These are phyloP conservation scores for Sporobolomyces phaffii DNA, from an alignment of 768 basidiomycete species.

Conservation along the genomic window DNA sequence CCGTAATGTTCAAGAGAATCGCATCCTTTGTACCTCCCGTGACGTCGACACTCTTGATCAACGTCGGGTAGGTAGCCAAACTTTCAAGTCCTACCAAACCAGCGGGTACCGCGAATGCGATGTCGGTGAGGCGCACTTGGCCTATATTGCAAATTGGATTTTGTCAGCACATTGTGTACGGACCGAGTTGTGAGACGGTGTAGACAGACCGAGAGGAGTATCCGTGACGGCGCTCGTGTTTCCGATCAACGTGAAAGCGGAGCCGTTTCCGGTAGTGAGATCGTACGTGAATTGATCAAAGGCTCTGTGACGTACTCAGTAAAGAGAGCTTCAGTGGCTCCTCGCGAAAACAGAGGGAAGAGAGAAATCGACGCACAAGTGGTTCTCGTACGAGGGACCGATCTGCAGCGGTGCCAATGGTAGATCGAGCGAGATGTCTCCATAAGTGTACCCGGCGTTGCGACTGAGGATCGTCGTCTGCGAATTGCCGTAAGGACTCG, in stretches of 20 bases:
- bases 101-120: conserved; percentile 65
- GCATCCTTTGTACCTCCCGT: conserved; percentile 59
- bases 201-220: conserved; percentile 40
- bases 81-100: conserved; percentile 59
- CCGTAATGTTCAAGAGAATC: conserved; percentile 58
- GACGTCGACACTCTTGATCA: conserved; percentile 61
- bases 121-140: conserved; percentile 62
- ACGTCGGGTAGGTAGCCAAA: conserved; percentile 54
- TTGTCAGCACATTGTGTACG: background rate
- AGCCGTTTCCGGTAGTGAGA: conserved; percentile 31
- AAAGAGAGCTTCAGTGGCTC: too few species aligned
- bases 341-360: background rate
- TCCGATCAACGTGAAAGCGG: conserved; percentile 16
- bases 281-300: conserved; percentile 32
- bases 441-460: conserved; percentile 56
- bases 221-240: conserved; percentile 25
- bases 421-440: conserved; percentile 57
- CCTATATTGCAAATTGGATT: conserved; percentile 45
- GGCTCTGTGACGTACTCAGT: too few species aligned
- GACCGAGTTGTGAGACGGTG: too few species aligned
- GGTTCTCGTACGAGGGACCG: conserved; percentile 41
- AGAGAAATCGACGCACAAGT: conserved; percentile 10
- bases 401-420: conserved; percentile 54
- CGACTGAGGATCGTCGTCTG: conserved; percentile 55
- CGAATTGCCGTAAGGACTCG: conserved; percentile 58